Base-by-base conservation (phyloP, 2,329 filamentous ascomycete species). In the Stagonosporopsis chrysanthemi region DNA sequence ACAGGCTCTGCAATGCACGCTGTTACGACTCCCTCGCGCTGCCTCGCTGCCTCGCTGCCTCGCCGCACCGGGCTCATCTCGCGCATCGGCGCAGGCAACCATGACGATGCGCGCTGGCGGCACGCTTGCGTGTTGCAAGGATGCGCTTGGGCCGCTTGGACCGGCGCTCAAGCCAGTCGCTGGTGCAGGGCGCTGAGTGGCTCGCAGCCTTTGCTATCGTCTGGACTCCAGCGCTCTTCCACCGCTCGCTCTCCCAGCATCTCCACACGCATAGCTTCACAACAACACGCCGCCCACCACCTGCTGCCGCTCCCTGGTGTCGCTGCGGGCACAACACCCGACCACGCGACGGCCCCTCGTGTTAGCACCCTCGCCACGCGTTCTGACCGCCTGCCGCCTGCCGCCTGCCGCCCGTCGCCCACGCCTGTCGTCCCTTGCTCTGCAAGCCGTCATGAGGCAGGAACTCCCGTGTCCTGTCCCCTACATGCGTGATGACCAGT, bases 401-500 rank as follows among this genome's bases (percentile, higher is more conserved):
- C n/a, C n/a, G n/a, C n/a, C n/a, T n/a, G n/a, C 35, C 41, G 33
- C 36, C 59, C 42, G 39, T 38, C 47, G 29, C 43, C 51, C 47
- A 52, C 51, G 65, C 61, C 58, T 56, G 55, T 56, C 65, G 62
- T 65, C 64, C 62, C 63, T 69, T 67, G 61, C 64, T 67, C 66
- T 64, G 62, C 65, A 62, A 70, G 67, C 67, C 70, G 70, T 68
- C 69, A 75, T 75, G 74, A 74, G 74, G 74, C 74, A 75, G 74
- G 72, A 72, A 62, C 71, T 67, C 62, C 62, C 60, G 68, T 60
- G 69, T 72, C 73, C 73, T 75, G 72, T 73, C 71, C 67, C 66
- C 58, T 62, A 67, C 62, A 66, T 73, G 70, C 72, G 73, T 75
- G 54, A 76, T 76, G 74, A 73, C 72, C 70, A 76, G 72, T 73